Conservation (phyloP, 192 early-diverging fungal genomes). For the Ambispora gerdemannii region DNA sequence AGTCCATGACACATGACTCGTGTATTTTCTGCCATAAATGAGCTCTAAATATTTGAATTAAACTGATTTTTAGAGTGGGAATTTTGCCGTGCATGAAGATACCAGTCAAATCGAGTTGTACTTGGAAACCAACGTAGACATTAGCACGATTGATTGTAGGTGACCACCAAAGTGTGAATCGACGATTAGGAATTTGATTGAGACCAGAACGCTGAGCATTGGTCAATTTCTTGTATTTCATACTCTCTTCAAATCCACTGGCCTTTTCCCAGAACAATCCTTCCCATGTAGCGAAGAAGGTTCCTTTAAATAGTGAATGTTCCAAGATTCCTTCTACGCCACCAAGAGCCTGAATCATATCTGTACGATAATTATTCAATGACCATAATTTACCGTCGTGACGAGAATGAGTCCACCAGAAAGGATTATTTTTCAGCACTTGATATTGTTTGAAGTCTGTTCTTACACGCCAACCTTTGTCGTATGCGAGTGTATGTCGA, state of each 20-base stretch:
- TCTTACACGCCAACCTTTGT: conserved; percentile 98
- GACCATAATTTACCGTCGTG: conserved; percentile 94
- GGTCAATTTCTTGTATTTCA: conserved; percentile 97
- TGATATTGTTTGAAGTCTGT: conserved; percentile 99
- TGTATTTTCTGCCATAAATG: conserved; percentile 99
- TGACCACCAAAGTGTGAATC: conserved; percentile 99
- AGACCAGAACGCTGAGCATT: conserved; percentile 97
- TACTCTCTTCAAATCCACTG: conserved; percentile 73
- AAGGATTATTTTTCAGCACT: conserved; percentile 90
- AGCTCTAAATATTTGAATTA: conserved; percentile 98
- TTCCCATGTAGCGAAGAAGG: conserved; percentile 97
- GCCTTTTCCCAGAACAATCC: conserved; percentile 95
- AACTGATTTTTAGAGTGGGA: conserved; percentile 97
- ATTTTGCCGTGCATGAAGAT: conserved; percentile 99
- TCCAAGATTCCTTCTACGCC: conserved; percentile 99
- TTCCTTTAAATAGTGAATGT: conserved; percentile 97
- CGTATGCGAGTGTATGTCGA: conserved; percentile 97
- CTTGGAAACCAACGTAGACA: conserved; percentile 99
- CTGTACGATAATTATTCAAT: conserved; percentile 96
- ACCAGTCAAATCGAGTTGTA: conserved; percentile 98
- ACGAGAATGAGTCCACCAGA: conserved; percentile 85
- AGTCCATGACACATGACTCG: conserved; percentile 75
- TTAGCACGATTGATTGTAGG: conserved; percentile 98
- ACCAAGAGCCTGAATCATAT: conserved; percentile 98
- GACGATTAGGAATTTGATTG: conserved; percentile 99